A percentile compares a stretch with the other conserved stretches of the same genome.
Conservation (phyloP, 2,329 filamentous ascomycete species). For the Cladosporium oxysporum region DNA sequence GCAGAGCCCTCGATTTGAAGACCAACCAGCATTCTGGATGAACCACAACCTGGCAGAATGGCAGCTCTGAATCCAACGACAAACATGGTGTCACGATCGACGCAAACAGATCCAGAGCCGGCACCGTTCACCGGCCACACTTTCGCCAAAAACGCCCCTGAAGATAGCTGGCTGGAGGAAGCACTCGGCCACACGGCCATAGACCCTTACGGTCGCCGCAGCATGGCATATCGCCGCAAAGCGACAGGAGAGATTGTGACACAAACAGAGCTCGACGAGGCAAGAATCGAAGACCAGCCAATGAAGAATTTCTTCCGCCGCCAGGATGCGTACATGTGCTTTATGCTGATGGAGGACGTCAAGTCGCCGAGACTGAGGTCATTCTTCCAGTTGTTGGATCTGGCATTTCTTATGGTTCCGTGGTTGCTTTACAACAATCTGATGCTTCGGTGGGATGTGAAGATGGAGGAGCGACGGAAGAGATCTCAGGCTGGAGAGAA, state of each 20-base stretch:
- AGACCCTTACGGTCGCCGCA: conserved; percentile 6
- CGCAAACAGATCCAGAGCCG: not conserved
- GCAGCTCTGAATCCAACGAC: not conserved
- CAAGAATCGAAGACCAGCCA: not conserved
- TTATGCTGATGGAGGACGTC: not conserved
- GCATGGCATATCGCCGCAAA: conserved; percentile 3
- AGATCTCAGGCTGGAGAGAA: not conserved
- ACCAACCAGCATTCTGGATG: not conserved
- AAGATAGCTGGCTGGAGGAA: not conserved
- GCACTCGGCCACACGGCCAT: not conserved
- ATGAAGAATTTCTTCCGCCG: not conserved
- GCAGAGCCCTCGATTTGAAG: no score
- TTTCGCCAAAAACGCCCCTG: not conserved
- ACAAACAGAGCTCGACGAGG: not conserved
- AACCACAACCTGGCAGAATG: not conserved
- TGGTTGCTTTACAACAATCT: not conserved
- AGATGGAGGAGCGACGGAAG: not conserved
- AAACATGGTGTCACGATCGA: not conserved
- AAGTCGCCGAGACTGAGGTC: not conserved
- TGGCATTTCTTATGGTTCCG: not conserved
- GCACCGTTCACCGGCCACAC: not conserved
- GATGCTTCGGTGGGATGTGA: not conserved
- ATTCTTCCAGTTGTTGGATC: not conserved
- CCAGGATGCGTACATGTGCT: not conserved
- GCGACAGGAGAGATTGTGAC: not conserved